These are phyloP conservation scores for Hypoxylon sp. DNA, from an alignment of 2,329 filamentous ascomycete genomes.

Conservation along the genomic window DNA sequence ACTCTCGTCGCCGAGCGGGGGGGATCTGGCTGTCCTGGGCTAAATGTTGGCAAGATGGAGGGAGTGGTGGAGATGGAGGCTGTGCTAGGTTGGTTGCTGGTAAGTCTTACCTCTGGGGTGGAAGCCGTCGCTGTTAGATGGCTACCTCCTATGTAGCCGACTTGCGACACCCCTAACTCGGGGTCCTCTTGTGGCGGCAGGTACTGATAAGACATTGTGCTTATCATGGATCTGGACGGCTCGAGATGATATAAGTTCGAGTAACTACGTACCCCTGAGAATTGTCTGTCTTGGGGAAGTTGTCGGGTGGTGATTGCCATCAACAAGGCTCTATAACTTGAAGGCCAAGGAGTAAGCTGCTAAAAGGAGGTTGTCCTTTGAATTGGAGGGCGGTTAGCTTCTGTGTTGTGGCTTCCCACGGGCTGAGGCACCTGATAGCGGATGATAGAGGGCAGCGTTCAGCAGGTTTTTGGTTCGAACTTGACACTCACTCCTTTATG, in stretches of 20 bases:
- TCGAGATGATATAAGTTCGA: conserved; percentile 51
- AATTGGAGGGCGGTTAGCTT: conserved; percentile 20
- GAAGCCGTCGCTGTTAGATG: conserved; percentile 50
- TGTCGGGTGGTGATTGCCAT: conserved; percentile 57
- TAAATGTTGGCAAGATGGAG: conserved; percentile 50
- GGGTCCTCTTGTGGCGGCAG: conserved; percentile 60
- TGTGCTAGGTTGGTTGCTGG: conserved; percentile 48
- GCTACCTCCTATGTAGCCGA: conserved; percentile 55
- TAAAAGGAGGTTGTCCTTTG: conserved; percentile 25
- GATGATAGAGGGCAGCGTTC: conserved; percentile 24
- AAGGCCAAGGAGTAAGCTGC: conserved; percentile 29
- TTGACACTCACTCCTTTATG: conserved; percentile 36
- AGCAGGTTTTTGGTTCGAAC: conserved; percentile 30
- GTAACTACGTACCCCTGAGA: conserved; percentile 53
- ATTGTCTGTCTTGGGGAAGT: conserved; percentile 54
- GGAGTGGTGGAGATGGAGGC: conserved; percentile 51
- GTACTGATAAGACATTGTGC: conserved; percentile 67
- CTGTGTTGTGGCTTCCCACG: conserved; percentile 37
- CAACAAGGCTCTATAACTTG: conserved; percentile 44
- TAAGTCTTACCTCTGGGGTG: conserved; percentile 54
- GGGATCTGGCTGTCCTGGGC: conserved; percentile 54
- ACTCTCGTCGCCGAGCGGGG: conserved; percentile 57
- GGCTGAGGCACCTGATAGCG: conserved; percentile 27
- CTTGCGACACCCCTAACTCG: conserved; percentile 60
- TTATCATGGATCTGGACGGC: conserved; percentile 56